Evolutionary conservation across 768 basidiomycete species (phyloP).

Genomic region (Daedalea quercina): DNA sequence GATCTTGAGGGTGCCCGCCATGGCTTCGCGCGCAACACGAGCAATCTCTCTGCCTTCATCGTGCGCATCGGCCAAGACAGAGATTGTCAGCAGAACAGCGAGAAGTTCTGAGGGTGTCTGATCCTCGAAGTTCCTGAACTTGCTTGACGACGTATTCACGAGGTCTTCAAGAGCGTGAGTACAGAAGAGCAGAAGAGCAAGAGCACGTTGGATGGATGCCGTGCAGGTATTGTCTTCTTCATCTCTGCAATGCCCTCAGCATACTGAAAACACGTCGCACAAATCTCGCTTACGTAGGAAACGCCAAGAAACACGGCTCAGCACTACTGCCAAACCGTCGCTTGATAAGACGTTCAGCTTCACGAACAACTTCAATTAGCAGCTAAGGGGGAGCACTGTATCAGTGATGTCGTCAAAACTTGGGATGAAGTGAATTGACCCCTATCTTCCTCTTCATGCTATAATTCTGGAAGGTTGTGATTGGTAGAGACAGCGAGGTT

Average conservation of each 20-base stretch:
- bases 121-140: constrained; percentile 9
- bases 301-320: constrained; percentile 48
- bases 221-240: constrained; percentile 47
- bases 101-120: constrained; percentile 40
- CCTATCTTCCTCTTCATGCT: constrained; percentile 39
- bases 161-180: constrained; percentile 40
- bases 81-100: constrained; percentile 19
- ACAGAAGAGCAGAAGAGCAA: constrained; percentile 61
- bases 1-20: constrained; percentile 49
- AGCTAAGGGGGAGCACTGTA: constrained; percentile 31
- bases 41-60: constrained; percentile 32
- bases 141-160: constrained; percentile 2
- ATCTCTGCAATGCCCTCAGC: constrained; percentile 33
- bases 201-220: constrained; percentile 51
- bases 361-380: constrained; percentile 57
- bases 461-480: constrained; percentile 56
- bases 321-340: constrained; percentile 28
- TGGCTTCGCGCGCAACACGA: constrained; percentile 39
- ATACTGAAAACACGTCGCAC: not conserved
- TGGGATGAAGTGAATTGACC: constrained; percentile 26
- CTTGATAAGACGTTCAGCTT: constrained; percentile 44
- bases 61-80: constrained; percentile 8
- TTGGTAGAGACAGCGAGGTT: constrained; percentile 56
- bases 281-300: constrained; percentile 43
- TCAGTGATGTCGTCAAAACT: not conserved